phyloP scores from a whole-genome alignment of 345 rosid genomes.

The Camelina hispida region DNA sequence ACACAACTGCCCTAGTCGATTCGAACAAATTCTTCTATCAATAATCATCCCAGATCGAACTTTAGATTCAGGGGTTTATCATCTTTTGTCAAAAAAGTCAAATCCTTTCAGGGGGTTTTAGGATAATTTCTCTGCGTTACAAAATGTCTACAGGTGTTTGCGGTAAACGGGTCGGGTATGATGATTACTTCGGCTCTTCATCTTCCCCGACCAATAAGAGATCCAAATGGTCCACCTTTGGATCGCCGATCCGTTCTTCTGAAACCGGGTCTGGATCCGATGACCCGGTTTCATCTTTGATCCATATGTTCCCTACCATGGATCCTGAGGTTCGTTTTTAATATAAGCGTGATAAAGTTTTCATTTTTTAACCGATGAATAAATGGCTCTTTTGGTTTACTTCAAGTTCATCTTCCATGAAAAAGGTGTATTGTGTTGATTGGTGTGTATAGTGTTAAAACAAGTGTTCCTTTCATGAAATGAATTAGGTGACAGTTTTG shows the following conservation, averaged over 20 bases:
- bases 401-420: not conserved
- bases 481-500: slow-evolving; percentile 10
- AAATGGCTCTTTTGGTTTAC: not conserved
- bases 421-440: not conserved
- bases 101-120: slow-evolving; percentile 37
- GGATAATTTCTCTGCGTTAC: slow-evolving; percentile 8
- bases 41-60: not conserved
- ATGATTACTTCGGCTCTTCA: slow-evolving; percentile 55
- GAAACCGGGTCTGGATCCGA: slow-evolving; percentile 53
- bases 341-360: not conserved
- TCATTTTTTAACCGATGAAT: not conserved
- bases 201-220: slow-evolving; percentile 53
- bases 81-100: not conserved
- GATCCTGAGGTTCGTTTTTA: slow-evolving; percentile 60
- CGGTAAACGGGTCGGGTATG: slow-evolving; percentile 61
- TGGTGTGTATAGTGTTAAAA: not conserved
- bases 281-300: slow-evolving; percentile 47
- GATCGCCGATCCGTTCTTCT: slow-evolving; percentile 47
- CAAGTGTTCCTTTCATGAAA: not conserved
- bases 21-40: not conserved
- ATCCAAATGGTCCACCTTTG: slow-evolving; percentile 54
- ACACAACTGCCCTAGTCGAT: not conserved
- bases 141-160: slow-evolving; percentile 61
- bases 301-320: slow-evolving; percentile 54
- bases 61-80: not conserved